These are phyloP conservation scores for Pyrenula massariospora DNA, from an alignment of 495 filamentous ascomycete genomes.

Conservation along the genomic window DNA sequence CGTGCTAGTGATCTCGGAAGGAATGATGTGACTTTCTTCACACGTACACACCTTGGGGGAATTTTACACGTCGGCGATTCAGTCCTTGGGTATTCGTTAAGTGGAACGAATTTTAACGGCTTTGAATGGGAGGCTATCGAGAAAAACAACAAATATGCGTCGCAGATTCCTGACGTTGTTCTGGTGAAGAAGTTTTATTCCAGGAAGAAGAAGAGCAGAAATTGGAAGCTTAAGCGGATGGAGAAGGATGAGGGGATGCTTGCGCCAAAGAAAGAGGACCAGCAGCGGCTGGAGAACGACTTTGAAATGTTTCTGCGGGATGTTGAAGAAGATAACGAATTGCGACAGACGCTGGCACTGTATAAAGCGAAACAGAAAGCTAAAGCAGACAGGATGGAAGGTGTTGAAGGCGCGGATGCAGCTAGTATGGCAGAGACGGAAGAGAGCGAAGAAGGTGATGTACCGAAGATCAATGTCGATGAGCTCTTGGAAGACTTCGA, in stretches of 20 bases:
- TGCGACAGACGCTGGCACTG: slow-evolving; percentile 68
- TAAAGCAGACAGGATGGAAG: slow-evolving; percentile 27
- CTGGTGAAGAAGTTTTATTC: slow-evolving; percentile 95
- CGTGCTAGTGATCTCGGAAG: slow-evolving; percentile 78
- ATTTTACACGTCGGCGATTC: slow-evolving; percentile 84
- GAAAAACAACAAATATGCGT: slow-evolving; percentile 51
- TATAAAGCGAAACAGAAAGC: slow-evolving; percentile 56
- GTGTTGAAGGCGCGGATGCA: slow-evolving; percentile 38
- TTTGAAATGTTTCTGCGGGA: slow-evolving; percentile 96
- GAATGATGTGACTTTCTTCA: slow-evolving; percentile 77
- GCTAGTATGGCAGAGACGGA: slow-evolving; percentile 43
- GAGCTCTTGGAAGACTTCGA: slow-evolving; percentile 86
- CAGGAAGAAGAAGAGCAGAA: slow-evolving; percentile 68
- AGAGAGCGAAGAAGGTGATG: slow-evolving; percentile 54
- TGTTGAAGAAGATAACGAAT: slow-evolving; percentile 88
- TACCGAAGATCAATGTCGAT: slow-evolving; percentile 68
- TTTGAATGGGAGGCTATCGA: slow-evolving; percentile 69
- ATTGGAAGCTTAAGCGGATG: slow-evolving; percentile 94
- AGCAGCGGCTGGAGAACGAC: slow-evolving; percentile 73
- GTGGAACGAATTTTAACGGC: slow-evolving; percentile 87
- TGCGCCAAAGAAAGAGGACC: slow-evolving; percentile 62
- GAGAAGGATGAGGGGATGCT: slow-evolving; percentile 67
- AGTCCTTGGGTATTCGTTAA: slow-evolving; percentile 81
- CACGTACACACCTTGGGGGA: slow-evolving; percentile 78
- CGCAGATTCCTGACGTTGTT: slow-evolving; percentile 78